phyloP scores from a whole-genome alignment of 176 grass and related monocot species.

The Carex pumila region DNA sequence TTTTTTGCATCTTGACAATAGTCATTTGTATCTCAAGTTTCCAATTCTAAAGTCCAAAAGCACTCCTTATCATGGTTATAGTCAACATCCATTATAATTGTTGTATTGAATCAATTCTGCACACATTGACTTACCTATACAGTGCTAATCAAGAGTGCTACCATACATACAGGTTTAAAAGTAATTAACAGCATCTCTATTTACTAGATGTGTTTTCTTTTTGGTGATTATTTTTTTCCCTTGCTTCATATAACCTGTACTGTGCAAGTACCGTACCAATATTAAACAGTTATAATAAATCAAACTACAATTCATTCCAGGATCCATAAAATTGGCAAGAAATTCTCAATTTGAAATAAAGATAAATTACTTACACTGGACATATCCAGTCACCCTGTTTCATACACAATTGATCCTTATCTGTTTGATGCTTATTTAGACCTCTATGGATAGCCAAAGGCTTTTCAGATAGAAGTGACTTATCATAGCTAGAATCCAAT shows the following conservation, averaged over 20 bases:
- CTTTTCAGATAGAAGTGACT: slow-evolving; percentile 14
- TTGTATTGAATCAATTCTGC: neutral
- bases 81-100: neutral
- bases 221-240: neutral
- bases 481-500: slow-evolving; percentile 29
- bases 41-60: neutral
- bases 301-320: neutral
- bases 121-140: neutral
- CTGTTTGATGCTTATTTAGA: slow-evolving; percentile 7
- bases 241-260: neutral
- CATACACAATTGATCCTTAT: slow-evolving; percentile 49
- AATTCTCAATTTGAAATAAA: neutral
- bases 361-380: slow-evolving; percentile 49
- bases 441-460: slow-evolving; percentile 14
- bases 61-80: neutral
- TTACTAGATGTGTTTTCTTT: neutral
- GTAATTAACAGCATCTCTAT: neutral
- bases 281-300: neutral
- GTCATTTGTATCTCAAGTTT: no score
- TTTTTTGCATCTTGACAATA: neutral
- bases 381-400: slow-evolving; percentile 96
- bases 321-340: neutral
- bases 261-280: neutral
- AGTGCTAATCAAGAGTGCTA: neutral
- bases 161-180: neutral